A percentile compares a stretch with the other conserved stretches of the same genome.
Conservation (phyloP, 495 filamentous ascomycete species). For the Lophiostoma macrostomum region DNA sequence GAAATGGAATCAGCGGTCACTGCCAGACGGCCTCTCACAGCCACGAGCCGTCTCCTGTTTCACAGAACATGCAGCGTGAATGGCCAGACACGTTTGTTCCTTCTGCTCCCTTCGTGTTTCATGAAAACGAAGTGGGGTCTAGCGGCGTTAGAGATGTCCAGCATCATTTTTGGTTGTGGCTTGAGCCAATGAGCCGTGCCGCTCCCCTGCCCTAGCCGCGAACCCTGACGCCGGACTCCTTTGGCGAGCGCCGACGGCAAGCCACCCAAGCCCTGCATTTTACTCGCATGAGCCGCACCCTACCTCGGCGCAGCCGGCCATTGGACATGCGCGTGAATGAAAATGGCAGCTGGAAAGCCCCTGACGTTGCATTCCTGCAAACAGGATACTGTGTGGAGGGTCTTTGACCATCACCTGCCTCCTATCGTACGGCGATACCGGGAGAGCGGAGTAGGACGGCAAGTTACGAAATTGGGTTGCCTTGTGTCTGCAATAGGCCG, state of each 20-base stretch:
- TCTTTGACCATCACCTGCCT: constrained; percentile 3
- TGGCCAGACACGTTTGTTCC: constrained; percentile 6
- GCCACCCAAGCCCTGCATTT: constrained; percentile 24
- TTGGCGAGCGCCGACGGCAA: constrained; percentile 2
- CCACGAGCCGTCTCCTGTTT: constrained; percentile 16
- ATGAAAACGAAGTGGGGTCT: constrained; percentile 24
- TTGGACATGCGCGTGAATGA: neutral
- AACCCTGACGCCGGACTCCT: neutral
- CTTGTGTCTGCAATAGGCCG: neutral
- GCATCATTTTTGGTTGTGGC: neutral
- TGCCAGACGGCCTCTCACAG: constrained; percentile 3
- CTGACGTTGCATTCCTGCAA: no score
- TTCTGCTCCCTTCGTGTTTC: constrained; percentile 17
- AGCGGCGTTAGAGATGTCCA: constrained; percentile 14
- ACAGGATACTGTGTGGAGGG: neutral
- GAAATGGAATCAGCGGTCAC: neutral
- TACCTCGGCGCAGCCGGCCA: neutral
- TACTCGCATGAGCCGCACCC: neutral
- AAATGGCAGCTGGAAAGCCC: constrained; percentile 2
- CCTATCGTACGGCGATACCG: no score
- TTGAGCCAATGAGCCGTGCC: neutral
- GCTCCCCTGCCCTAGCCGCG: constrained; percentile 6
- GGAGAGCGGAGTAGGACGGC: no score
- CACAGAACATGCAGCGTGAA: neutral
- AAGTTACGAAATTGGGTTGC: no score